phyloP scores from a whole-genome alignment of 2,329 filamentous ascomycete genomes.

The Fusarium azukiicola region DNA sequence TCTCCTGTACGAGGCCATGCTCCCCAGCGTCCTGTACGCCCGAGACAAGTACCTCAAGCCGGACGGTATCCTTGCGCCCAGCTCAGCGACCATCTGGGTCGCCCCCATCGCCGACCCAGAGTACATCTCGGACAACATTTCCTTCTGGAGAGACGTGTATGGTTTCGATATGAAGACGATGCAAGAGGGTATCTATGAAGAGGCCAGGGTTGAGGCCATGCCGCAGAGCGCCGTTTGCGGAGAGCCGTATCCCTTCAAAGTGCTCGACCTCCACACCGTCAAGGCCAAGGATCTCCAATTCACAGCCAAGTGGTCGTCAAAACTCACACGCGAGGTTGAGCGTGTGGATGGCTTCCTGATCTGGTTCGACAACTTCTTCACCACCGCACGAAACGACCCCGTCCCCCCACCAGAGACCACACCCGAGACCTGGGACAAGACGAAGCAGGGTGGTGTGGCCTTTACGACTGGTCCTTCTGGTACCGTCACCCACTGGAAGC shows the following conservation, averaged over 20 bases:
- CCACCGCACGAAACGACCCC: conserved; percentile 77
- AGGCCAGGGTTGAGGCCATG: conserved; percentile 89
- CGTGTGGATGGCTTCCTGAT: conserved; percentile 92
- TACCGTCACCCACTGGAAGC: conserved; percentile 94
- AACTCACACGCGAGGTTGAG: conserved; percentile 80
- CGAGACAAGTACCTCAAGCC: conserved; percentile 92
- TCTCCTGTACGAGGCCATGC: conserved; percentile 96
- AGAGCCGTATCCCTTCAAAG: conserved; percentile 82
- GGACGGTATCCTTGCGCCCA: conserved; percentile 92
- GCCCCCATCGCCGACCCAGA: conserved; percentile 90
- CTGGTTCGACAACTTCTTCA: conserved; percentile 98
- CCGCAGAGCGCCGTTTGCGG: conserved; percentile 80
- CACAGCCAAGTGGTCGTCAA: conserved; percentile 82
- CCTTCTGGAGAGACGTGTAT: conserved; percentile 96
- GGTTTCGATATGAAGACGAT: conserved; percentile 97
- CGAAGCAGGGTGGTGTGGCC: conserved; percentile 81
- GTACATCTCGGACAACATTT: conserved; percentile 88
- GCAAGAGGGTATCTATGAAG: conserved; percentile 90
- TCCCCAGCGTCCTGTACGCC: conserved; percentile 94
- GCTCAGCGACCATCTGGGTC: conserved; percentile 90
- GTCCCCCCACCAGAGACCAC: conserved; percentile 75
- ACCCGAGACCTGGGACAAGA: conserved; percentile 80
- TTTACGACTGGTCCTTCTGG: conserved; percentile 93
- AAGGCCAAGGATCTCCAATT: conserved; percentile 88
- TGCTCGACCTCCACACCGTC: conserved; percentile 88